These are phyloP conservation scores for Penicillium sp. DNA, from an alignment of 2,329 filamentous ascomycete species.

Conservation along the genomic window DNA sequence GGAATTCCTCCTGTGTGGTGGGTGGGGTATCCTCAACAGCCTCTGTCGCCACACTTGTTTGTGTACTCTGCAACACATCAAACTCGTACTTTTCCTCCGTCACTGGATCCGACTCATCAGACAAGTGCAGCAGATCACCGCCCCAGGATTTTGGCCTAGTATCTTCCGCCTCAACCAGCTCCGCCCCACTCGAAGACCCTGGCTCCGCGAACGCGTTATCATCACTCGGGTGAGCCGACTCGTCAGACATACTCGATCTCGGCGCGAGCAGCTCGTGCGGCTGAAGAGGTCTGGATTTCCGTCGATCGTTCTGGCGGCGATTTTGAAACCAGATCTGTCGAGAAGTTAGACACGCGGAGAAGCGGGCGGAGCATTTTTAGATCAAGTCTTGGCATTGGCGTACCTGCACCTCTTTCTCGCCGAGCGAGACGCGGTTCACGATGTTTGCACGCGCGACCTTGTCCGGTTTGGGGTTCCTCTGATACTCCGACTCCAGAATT, in stretches of 20 bases:
- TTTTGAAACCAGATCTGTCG: conserved; percentile 96
- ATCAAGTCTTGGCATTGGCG: conserved; percentile 39
- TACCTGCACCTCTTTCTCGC: conserved; percentile 96
- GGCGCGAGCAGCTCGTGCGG: conserved; percentile 63
- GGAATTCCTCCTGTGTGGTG: conserved; percentile 17
- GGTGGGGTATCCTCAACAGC: conserved; percentile 23
- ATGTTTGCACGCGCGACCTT: conserved; percentile 81
- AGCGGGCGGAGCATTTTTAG: conserved; percentile 27
- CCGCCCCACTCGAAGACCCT: conserved; percentile 27
- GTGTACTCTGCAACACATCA: conserved; percentile 26
- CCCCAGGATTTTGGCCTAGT: conserved; percentile 20
- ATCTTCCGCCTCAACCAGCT: conserved; percentile 23
- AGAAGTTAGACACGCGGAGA: conserved; percentile 11
- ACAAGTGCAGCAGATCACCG: conserved; percentile 22
- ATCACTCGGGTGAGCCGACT: conserved; percentile 27
- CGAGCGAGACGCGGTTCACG: conserved; percentile 76
- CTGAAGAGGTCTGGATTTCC: conserved; percentile 78
- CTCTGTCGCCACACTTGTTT: conserved; percentile 30
- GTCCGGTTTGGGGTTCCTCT: conserved; percentile 81
- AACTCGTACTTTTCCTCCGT: conserved; percentile 27
- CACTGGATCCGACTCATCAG: conserved; percentile 21
- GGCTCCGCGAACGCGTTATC: conserved; percentile 28
- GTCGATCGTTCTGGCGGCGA: conserved; percentile 82
- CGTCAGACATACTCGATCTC: conserved; percentile 26
- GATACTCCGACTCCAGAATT: conserved; percentile 79